A percentile compares a stretch with the other conserved stretches of the same genome.
Evolutionary conservation across 352 stramenopile species (phyloP).

Genomic region (Pythium brassicae): DNA sequence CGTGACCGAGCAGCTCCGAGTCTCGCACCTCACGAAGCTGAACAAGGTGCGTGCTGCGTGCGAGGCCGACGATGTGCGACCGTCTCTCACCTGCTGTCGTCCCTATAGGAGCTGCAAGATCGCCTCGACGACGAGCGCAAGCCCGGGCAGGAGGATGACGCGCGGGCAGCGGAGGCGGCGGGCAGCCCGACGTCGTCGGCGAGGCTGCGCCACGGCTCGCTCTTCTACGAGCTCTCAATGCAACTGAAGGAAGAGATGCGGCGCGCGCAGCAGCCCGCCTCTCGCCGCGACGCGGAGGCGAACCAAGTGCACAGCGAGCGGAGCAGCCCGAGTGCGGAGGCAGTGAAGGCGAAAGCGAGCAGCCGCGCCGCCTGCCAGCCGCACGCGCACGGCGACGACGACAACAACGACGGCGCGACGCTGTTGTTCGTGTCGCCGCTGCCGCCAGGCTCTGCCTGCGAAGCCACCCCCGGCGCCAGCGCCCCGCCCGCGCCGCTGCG

Average conservation of each 20-base stretch:
- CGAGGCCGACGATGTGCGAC: not conserved
- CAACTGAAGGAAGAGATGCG: constrained; percentile 26
- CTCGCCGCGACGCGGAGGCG: not conserved
- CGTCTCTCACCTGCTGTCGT: too few species aligned
- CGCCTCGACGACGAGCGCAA: constrained; percentile 4
- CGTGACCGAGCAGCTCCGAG: constrained; percentile 24
- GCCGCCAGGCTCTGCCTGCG: constrained; percentile 1
- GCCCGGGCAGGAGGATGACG: not conserved
- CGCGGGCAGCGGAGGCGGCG: not conserved
- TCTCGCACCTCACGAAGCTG: constrained; percentile 22
- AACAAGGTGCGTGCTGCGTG: constrained; percentile 31
- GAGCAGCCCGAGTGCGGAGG: not conserved
- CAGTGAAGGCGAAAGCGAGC: not conserved
- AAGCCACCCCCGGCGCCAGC: not conserved
- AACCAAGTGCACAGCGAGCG: not conserved
- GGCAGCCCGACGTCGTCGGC: constrained; percentile 6
- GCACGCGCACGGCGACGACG: not conserved
- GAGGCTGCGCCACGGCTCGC: constrained; percentile 26
- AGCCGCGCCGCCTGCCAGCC: not conserved
- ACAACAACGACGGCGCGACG: constrained; percentile 1
- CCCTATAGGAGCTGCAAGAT: constrained; percentile 32
- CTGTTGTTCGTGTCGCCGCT: not conserved
- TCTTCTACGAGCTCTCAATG: constrained; percentile 44
- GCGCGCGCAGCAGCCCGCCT: not conserved
- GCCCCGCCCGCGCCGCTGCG: constrained; percentile 1